phyloP scores from a whole-genome alignment of 352 stramenopile genomes.

The Phytophthora fragariae region DNA sequence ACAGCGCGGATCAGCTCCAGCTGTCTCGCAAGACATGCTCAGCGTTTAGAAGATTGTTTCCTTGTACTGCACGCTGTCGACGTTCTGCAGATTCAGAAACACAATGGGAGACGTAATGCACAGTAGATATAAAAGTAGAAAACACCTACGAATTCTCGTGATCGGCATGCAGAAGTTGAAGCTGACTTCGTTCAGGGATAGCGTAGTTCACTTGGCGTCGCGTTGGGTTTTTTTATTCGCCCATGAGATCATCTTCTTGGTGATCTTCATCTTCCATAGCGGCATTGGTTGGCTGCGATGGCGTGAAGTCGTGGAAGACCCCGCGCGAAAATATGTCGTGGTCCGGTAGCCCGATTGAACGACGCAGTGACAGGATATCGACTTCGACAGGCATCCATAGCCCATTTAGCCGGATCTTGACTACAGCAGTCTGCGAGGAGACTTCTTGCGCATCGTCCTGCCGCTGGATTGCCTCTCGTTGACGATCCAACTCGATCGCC shows the following conservation, averaged over 20 bases:
- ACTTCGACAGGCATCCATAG: conserved; percentile 17
- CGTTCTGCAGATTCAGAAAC: too few species aligned
- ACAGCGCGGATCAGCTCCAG: too few species aligned
- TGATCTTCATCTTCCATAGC: not conserved
- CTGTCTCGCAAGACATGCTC: too few species aligned
- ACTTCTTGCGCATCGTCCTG: not conserved
- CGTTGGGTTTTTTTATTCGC: too few species aligned
- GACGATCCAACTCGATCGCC: conserved; percentile 3
- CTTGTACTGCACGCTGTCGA: too few species aligned
- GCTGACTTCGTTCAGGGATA: too few species aligned
- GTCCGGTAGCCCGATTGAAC: conserved; percentile 4
- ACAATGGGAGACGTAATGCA: too few species aligned
- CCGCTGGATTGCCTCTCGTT: not conserved
- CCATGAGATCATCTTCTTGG: not conserved
- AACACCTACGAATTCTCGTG: too few species aligned
- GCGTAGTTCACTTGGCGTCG: too few species aligned
- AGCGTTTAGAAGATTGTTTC: too few species aligned
- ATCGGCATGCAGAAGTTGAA: too few species aligned
- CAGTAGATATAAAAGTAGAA: too few species aligned
- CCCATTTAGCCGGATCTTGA: conserved; percentile 3
- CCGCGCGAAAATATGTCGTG: conserved; percentile 13
- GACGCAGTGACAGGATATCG: conserved; percentile 2
- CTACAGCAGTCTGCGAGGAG: not conserved
- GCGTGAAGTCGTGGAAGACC: conserved; percentile 11
- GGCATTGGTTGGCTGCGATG: not conserved